Percentiles rank a stretch among this genome's conserved stretches.
Evolutionary conservation across 2,329 filamentous ascomycete genomes (phyloP).

Genomic region (Trichoderma brevicompactum): DNA sequence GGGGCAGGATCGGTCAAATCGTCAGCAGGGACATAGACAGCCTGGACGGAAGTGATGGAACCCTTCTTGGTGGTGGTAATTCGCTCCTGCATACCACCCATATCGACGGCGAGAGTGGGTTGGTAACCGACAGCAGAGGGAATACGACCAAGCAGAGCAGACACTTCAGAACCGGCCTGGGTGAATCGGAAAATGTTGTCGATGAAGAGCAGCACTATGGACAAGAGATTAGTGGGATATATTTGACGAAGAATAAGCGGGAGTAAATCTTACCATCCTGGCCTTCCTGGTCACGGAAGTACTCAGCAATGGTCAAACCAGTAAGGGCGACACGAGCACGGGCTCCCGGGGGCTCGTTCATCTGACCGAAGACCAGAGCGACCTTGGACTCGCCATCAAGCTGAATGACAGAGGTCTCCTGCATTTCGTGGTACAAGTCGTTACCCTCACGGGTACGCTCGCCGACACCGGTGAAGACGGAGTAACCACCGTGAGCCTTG

Average conservation of each 20-base stretch:
- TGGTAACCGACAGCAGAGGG: constrained; percentile 99
- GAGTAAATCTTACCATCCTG: constrained; percentile 72
- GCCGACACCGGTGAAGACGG: constrained; percentile 99
- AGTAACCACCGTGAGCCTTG: constrained; percentile 99
- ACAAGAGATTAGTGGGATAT: constrained; percentile 19
- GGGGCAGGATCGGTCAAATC: constrained; percentile 99
- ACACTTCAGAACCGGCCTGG: constrained; percentile 99
- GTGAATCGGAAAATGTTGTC: constrained; percentile 99
- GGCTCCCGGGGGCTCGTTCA: constrained; percentile 99
- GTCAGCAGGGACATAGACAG: constrained; percentile 99
- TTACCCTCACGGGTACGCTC: constrained; percentile 99
- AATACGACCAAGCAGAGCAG: constrained; percentile 98
- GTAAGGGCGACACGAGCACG: constrained; percentile 99
- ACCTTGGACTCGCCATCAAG: constrained; percentile 99
- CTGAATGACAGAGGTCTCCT: constrained; percentile 99
- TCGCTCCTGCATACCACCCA: constrained; percentile 99
- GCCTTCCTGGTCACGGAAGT: constrained; percentile 76
- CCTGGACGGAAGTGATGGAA: constrained; percentile 99
- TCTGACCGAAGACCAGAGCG: constrained; percentile 98
- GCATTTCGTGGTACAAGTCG: constrained; percentile 99
- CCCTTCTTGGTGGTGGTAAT: constrained; percentile 99
- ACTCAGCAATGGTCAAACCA: constrained; percentile 78
- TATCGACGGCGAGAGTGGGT: constrained; percentile 96
- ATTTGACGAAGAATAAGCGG: neutral
- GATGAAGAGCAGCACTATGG: constrained; percentile 91